These are phyloP conservation scores for Penicillium sp. DNA, from an alignment of 2,329 filamentous ascomycete species.

Conservation along the genomic window DNA sequence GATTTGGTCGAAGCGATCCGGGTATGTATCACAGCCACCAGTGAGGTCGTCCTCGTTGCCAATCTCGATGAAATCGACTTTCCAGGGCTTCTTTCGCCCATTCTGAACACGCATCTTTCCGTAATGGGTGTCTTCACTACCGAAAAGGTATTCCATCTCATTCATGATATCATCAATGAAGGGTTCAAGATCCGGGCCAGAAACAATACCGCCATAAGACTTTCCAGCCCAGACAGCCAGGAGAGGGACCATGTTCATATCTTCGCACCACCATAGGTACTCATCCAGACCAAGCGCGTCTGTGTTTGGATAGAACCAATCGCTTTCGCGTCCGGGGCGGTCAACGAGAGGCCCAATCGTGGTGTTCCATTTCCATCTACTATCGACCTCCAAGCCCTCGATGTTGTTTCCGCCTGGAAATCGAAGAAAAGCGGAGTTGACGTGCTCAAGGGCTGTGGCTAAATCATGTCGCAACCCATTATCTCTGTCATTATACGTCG, in stretches of 20 bases:
- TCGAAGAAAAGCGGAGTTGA: slow-evolving; percentile 60
- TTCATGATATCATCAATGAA: slow-evolving; percentile 61
- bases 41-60: slow-evolving; percentile 67
- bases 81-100: slow-evolving; percentile 60
- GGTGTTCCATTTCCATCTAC: slow-evolving; percentile 42
- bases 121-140: slow-evolving; percentile 53
- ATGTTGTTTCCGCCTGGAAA: slow-evolving; percentile 67
- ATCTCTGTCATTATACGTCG: slow-evolving; percentile 25
- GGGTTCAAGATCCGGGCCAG: slow-evolving; percentile 51
- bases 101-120: slow-evolving; percentile 57
- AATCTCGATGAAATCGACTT: slow-evolving; percentile 60
- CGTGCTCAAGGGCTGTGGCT: slow-evolving; percentile 51
- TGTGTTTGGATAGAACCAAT: slow-evolving; percentile 62
- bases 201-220: slow-evolving; percentile 50
- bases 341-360: slow-evolving; percentile 42
- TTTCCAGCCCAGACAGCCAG: slow-evolving; percentile 60
- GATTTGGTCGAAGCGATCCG: slow-evolving; percentile 58
- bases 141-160: slow-evolving; percentile 63
- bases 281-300: slow-evolving; percentile 61
- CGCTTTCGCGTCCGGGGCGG: slow-evolving; percentile 54
- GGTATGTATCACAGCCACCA: slow-evolving; percentile 50
- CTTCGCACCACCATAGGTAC: slow-evolving; percentile 61
- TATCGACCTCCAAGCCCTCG: slow-evolving; percentile 29
- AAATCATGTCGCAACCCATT: slow-evolving; percentile 61
- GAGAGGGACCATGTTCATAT: slow-evolving; percentile 57